Base-by-base conservation (phyloP, 768 basidiomycete species). In the Rhizopogon vulgaris region DNA sequence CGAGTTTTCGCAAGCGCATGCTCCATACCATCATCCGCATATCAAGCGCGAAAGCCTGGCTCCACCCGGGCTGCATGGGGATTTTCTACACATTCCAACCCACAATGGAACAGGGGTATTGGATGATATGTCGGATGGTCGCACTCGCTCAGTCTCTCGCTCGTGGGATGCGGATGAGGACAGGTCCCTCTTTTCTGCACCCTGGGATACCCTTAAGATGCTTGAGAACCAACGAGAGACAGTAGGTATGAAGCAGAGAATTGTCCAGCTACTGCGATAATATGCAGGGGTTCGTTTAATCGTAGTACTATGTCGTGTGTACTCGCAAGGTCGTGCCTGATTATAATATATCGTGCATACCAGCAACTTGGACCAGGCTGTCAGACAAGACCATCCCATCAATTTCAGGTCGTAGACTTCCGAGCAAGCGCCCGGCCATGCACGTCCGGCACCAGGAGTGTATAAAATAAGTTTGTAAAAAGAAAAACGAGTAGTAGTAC, bases 141-240 rank as follows among this genome's bases (percentile, higher is more conserved):
- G 18, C 18, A 46, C 14, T 14, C n/a, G 24, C 24, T 38, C 48
- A 17, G 41, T 49, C 10, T 45, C 48, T 38, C 48, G 2, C 11
- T 4, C 41, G 3, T 28, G 46, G 49, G 14, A 30, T n/a, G 46
- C n/a, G 9, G 28, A 50, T 12, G 56, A 45, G 30, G 27, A 24
- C 15, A 18, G 8, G 3, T 4, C 43, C 37, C 38, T 1, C 11
- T 37, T 6, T 14, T 58, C 22, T 9, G 57, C 30, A 42, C 51
- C 49, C 34, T 14, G 30, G 24, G 27, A 24, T 3, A 61, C 61
- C 1, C 42, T 41, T 6, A 22, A 18, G 4, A 36, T 56, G 41
- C n/a, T 61, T 28, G 59, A 65, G 15, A 41, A 12, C 7, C 48
- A 27, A 48, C 7, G 67, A 7, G 66, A 65, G 2, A 61, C 42